phyloP scores from a whole-genome alignment of 352 stramenopile species.

The Phytopythium aichiense region DNA sequence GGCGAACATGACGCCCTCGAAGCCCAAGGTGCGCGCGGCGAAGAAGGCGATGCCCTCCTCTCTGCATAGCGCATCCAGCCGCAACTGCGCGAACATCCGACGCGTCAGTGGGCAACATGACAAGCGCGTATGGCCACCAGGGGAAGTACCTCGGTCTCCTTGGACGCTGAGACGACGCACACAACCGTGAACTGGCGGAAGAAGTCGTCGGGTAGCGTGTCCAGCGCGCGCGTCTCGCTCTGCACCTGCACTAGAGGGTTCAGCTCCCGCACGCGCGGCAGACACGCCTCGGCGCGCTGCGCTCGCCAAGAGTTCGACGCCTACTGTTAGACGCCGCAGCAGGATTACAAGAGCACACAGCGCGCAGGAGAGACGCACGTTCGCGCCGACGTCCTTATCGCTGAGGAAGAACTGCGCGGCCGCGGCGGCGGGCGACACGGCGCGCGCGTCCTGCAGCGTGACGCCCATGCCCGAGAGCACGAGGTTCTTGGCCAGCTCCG shows the following conservation, averaged over 20 bases:
- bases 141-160: constrained; percentile 30
- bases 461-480: constrained; percentile 94
- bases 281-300: constrained; percentile 70
- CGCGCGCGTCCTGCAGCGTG: constrained; percentile 86
- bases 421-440: constrained; percentile 40
- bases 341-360: background rate
- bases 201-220: constrained; percentile 52
- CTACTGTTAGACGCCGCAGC: background rate
- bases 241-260: constrained; percentile 91
- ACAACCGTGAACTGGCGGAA: constrained; percentile 90
- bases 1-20: constrained; percentile 73
- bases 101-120: background rate
- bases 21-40: constrained; percentile 68
- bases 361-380: constrained; percentile 29
- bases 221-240: constrained; percentile 63
- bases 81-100: constrained; percentile 19
- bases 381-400: constrained; percentile 61
- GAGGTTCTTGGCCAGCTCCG: constrained; percentile 97
- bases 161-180: constrained; percentile 46
- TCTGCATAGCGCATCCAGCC: constrained; percentile 57
- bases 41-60: constrained; percentile 63
- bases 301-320: constrained; percentile 1
- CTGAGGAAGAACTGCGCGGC: constrained; percentile 86
- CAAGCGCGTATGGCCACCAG: background rate
- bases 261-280: constrained; percentile 89